A percentile compares a stretch with the other conserved stretches of the same genome.
Evolutionary conservation across 176 grass and related monocot species (phyloP).

Genomic region (Saccharum spontaneum): DNA sequence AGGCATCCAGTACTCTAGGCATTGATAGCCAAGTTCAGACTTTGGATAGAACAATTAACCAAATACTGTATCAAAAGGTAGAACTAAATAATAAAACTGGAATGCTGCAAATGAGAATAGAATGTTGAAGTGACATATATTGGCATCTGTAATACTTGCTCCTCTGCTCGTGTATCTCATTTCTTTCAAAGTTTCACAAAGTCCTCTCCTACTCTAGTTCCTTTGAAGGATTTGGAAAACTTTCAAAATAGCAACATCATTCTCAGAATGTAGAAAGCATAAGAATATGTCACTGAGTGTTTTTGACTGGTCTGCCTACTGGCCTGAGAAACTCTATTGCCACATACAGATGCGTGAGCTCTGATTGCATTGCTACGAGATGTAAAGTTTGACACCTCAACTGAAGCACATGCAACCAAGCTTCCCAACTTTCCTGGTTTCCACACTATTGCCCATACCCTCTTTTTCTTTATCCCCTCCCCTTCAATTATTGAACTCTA

Average conservation of each 20-base stretch:
- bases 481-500: slow-evolving; percentile 33
- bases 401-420: slow-evolving; percentile 32
- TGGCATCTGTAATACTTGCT: slow-evolving; percentile 2
- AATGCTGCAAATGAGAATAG: not conserved
- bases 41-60: not conserved
- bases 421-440: slow-evolving; percentile 20
- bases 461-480: not conserved
- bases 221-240: not conserved
- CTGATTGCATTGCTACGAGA: not conserved
- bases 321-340: not conserved
- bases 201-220: not conserved
- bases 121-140: not conserved
- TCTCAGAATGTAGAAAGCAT: not conserved
- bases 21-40: not conserved
- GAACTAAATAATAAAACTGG: not conserved
- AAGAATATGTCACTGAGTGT: not conserved
- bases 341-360: not conserved
- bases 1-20: not conserved
- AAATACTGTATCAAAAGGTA: slow-evolving; percentile 14
- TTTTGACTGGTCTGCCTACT: not conserved
- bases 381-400: slow-evolving; percentile 29
- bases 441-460: slow-evolving; percentile 11
- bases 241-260: slow-evolving; percentile 5
- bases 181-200: not conserved
- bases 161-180: not conserved